Percentiles rank a stretch among this genome's conserved stretches.
phyloP scores from a whole-genome alignment of 345 rosid genomes.

The Carallia pectinifolia region DNA sequence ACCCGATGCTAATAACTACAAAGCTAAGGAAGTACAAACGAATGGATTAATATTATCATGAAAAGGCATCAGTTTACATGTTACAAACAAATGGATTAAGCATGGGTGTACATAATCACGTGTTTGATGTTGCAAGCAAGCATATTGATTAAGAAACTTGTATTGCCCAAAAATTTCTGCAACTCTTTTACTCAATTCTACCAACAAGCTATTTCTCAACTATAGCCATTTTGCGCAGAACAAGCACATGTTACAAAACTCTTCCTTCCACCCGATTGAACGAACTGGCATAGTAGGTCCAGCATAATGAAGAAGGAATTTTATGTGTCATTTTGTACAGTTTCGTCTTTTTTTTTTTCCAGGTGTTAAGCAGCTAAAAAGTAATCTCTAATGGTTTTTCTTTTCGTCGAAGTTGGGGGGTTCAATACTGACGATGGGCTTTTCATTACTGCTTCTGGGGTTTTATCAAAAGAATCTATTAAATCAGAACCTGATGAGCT shows the following conservation, averaged over 20 bases:
- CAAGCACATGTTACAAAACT: neutral
- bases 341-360: neutral
- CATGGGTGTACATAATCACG: neutral
- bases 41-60: neutral
- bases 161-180: neutral
- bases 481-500: conserved; percentile 24
- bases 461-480: conserved; percentile 39
- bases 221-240: neutral
- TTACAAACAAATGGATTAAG: no score
- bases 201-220: no score
- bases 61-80: neutral
- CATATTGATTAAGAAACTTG: neutral
- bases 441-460: conserved; percentile 50
- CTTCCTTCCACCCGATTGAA: no score
- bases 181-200: no score
- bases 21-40: neutral
- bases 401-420: conserved; percentile 81
- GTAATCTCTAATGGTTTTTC: conserved; percentile 86
- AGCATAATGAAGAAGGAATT: no score
- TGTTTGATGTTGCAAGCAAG: neutral
- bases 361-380: conserved; percentile 44
- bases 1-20: no score
- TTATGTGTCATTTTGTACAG: no score
- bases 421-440: conserved; percentile 87
- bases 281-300: no score